Evolutionary conservation across 352 stramenopile species (phyloP).

Genomic region (Globisporangium nagaii): DNA sequence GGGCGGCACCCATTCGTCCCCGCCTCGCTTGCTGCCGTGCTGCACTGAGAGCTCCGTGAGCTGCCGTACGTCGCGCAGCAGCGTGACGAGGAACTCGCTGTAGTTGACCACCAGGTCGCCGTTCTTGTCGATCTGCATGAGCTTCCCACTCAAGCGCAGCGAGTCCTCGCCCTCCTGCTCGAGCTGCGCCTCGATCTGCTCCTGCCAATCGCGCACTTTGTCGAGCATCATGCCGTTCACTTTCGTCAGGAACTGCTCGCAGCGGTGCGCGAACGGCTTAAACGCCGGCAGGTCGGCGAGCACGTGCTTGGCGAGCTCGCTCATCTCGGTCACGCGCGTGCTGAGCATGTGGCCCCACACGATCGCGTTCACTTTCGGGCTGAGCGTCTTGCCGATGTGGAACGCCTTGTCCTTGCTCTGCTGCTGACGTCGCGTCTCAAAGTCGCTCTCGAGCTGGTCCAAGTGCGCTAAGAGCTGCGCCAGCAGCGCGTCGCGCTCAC

Average conservation of each 20-base stretch:
- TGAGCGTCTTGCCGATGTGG: conserved; percentile 81
- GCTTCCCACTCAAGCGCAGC: conserved; percentile 70
- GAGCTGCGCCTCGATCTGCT: conserved; percentile 63
- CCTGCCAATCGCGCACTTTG: conserved; percentile 84
- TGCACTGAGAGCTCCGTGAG: conserved; percentile 84
- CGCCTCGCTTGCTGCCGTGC: conserved; percentile 18
- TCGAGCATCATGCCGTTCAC: conserved; percentile 66
- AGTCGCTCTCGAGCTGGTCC: conserved; percentile 86
- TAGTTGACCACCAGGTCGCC: conserved; percentile 91
- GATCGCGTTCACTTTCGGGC: conserved; percentile 76
- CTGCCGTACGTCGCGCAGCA: conserved; percentile 90
- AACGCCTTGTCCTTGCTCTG: conserved; percentile 23
- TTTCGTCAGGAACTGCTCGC: conserved; percentile 44
- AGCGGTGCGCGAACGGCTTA: conserved; percentile 38
- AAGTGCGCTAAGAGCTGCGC: conserved; percentile 80
- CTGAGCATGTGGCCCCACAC: conserved; percentile 78
- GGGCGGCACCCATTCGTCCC: conserved; percentile 60
- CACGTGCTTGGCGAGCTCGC: conserved; percentile 38
- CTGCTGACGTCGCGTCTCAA: conserved; percentile 48
- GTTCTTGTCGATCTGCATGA: conserved; percentile 90
- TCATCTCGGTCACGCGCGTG: conserved; percentile 53
- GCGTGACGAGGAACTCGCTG: conserved; percentile 89
- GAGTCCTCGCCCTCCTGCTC: conserved; percentile 53
- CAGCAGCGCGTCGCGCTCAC: conserved; percentile 86
- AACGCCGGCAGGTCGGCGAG: conserved; percentile 67